Evolutionary conservation across 257 asterid genomes (phyloP), one percentile per base, ranked within the genome.

Genomic region (Anisodus acutangulus): DNA sequence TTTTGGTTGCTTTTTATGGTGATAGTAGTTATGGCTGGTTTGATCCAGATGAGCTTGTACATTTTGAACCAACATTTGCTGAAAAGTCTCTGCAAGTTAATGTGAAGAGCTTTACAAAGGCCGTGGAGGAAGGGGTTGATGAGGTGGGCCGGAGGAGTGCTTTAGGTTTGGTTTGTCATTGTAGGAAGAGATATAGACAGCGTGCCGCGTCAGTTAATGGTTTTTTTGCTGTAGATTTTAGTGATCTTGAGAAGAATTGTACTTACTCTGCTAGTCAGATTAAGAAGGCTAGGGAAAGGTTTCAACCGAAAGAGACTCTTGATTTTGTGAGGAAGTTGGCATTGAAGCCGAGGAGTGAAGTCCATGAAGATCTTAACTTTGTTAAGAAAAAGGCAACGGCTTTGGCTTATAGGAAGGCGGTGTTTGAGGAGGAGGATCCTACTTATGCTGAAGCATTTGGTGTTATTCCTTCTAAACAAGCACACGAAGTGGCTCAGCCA

Each of bases 371-470:
- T 63, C 85, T 95, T 71, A 86, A 90, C 59, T 91, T 92, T 86
- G 81, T 93, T 81, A 90, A 91, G 90, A 90, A 92, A 84, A 93
- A 89, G 93, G 97, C 97, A 57, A 89, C 91, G 0, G 90, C 81
- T 81, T 86, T 94, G 87, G 96, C 94, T 17, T 86, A 85, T 80
- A 91, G 99, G 87, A 97, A 89, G 89, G 91, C 95, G 8, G 78
- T 88, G 55, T 97, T 87, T 35, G 98, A 95, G 92, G 98, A 94
- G 85, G 92, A 88, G 87, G 99, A 97, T 82, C 98, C 94, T 84
- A 93, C 99, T 1, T 95, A 95, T 88, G 97, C 97, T 16, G 96
- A 94, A 89, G 99, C 99, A n/a, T 95, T 95, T 86, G 98, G 98
- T 67, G 88, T 90, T 83, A 37, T 93, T 93, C 35, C 94, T 94